phyloP scores from a whole-genome alignment of 345 rosid species.

The Gossypium ekmanianum region DNA sequence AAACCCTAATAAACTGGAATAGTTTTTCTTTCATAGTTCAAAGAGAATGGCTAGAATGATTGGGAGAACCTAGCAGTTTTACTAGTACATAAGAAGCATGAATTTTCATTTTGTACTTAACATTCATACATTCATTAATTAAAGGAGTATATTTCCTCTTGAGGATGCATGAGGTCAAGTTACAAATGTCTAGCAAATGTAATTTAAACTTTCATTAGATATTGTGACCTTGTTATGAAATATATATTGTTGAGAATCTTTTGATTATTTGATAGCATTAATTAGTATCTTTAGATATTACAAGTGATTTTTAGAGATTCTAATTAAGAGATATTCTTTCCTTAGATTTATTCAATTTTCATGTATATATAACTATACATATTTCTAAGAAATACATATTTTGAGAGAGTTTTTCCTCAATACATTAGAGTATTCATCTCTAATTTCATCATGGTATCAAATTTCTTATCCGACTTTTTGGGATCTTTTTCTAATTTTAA shows the following conservation, averaged over 20 bases:
- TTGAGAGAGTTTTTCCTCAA: too few species aligned
- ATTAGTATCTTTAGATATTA: too few species aligned
- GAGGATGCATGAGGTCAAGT: constrained; percentile 2
- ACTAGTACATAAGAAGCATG: neutral
- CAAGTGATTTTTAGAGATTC: too few species aligned
- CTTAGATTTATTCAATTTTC: too few species aligned
- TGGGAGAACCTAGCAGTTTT: neutral
- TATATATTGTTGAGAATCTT: neutral
- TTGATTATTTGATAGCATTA: too few species aligned
- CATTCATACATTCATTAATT: neutral
- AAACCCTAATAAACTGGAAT: neutral
- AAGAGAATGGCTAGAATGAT: neutral
- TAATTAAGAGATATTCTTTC: too few species aligned
- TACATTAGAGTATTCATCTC: too few species aligned
- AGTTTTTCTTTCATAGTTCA: neutral
- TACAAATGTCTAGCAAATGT: neutral
- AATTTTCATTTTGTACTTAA: neutral
- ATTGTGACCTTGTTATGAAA: neutral
- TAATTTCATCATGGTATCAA: too few species aligned
- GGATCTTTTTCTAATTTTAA: too few species aligned
- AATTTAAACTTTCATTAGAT: neutral
- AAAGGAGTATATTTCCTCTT: neutral
- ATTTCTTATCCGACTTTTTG: too few species aligned
- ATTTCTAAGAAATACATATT: too few species aligned
- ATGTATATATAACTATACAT: too few species aligned